phyloP scores from a whole-genome alignment of 345 rosid genomes.

The Viola odorata region DNA sequence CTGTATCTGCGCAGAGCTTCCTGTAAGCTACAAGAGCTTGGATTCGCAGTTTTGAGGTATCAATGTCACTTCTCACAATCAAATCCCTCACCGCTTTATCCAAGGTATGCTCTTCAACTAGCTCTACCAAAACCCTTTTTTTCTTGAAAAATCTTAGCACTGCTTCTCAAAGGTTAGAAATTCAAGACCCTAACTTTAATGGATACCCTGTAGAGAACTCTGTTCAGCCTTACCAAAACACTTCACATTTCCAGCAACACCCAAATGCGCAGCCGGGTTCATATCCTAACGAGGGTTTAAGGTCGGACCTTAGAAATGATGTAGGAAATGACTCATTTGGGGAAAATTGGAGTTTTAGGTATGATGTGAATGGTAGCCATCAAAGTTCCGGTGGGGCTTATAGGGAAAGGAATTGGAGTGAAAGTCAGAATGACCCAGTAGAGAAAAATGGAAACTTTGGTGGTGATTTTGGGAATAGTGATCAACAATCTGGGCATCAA shows the following conservation, averaged over 20 bases:
- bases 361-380: neutral
- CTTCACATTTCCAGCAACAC: conserved; percentile 16
- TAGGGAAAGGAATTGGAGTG: conserved; percentile 16
- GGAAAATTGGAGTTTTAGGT: conserved; percentile 17
- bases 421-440: conserved; percentile 4
- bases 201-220: conserved; percentile 9
- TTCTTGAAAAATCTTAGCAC: conserved; percentile 34
- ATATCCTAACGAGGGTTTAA: conserved; percentile 17
- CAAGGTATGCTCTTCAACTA: conserved; percentile 28
- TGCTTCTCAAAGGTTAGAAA: conserved; percentile 45
- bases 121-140: conserved; percentile 16
- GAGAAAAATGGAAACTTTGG: conserved; percentile 15
- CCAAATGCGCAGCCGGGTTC: conserved; percentile 11
- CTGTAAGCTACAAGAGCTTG: neutral
- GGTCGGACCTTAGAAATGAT: conserved; percentile 13
- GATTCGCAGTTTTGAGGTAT: neutral
- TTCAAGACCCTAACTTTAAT: conserved; percentile 16
- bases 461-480: conserved; percentile 10
- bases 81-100: conserved; percentile 23
- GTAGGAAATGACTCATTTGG: conserved; percentile 13
- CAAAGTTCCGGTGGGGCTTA: conserved; percentile 9
- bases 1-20: neutral
- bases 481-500: conserved; percentile 1
- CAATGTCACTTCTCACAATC: conserved; percentile 35
- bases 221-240: conserved; percentile 13